Evolutionary conservation across 768 basidiomycete genomes (phyloP).

Genomic region (Leucosporidium creatinivorum): DNA sequence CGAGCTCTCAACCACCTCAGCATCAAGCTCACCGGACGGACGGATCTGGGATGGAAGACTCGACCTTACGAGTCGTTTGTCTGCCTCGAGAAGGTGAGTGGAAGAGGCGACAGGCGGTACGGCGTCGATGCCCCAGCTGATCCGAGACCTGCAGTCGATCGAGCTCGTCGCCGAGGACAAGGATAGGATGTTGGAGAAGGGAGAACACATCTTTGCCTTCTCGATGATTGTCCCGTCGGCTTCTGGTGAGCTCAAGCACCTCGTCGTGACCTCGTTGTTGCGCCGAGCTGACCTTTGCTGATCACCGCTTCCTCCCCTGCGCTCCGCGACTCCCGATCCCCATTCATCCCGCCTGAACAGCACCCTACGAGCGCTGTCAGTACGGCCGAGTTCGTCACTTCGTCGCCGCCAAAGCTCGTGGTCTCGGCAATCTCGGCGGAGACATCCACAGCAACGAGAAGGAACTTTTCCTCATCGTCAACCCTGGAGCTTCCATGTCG

Average conservation of each 20-base stretch:
- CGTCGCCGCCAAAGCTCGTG: slow-evolving; percentile 28
- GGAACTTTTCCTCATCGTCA: slow-evolving; percentile 16
- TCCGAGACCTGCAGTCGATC: slow-evolving; percentile 21
- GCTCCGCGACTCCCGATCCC: too few species aligned
- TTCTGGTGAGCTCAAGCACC: too few species aligned
- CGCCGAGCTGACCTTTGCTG: too few species aligned
- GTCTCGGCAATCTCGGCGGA: slow-evolving; percentile 12
- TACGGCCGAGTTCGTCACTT: slow-evolving; percentile 27
- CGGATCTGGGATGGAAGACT: neutral
- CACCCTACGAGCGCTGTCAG: slow-evolving; percentile 28
- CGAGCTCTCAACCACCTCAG: slow-evolving; percentile 24
- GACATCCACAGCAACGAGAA: slow-evolving; percentile 19
- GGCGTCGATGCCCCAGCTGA: slow-evolving; percentile 14
- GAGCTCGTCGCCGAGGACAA: slow-evolving; percentile 13
- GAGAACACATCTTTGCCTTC: slow-evolving; percentile 32
- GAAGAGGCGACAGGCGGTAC: slow-evolving; percentile 21
- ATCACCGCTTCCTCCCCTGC: too few species aligned
- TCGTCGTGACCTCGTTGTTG: too few species aligned
- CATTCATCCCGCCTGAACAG: too few species aligned
- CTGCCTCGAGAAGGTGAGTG: neutral
- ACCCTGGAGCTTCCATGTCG: neutral
- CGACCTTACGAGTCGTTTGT: too few species aligned
- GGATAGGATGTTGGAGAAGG: slow-evolving; percentile 18
- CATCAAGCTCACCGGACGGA: slow-evolving; percentile 6
- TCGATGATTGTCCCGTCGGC: slow-evolving; percentile 27